Evolutionary conservation across 148 eudicot genomes (phyloP).

Genomic region (Fagopyrum tataricum): DNA sequence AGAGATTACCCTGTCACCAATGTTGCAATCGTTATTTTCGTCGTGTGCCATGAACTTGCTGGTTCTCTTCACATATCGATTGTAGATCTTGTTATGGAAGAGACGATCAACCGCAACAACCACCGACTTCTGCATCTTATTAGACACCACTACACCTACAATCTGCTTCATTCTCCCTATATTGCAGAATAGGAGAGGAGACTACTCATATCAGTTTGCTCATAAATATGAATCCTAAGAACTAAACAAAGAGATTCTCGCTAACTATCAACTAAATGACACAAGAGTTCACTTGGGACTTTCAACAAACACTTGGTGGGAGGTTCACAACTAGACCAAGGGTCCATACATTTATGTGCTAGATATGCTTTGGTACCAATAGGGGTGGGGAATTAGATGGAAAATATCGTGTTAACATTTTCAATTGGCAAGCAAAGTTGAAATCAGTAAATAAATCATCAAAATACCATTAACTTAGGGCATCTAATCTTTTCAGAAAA

Average conservation of each 20-base stretch:
- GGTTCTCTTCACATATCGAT: constrained; percentile 39
- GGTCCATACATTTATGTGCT: too few species aligned
- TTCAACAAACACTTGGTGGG: constrained; percentile 4
- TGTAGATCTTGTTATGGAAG: constrained; percentile 30
- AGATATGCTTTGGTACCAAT: too few species aligned
- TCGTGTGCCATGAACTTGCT: constrained; percentile 54
- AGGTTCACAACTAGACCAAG: background rate
- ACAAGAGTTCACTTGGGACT: background rate
- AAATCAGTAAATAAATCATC: too few species aligned
- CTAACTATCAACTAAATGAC: background rate
- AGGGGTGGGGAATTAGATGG: too few species aligned
- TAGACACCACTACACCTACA: constrained; percentile 42
- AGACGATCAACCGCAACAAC: constrained; percentile 47
- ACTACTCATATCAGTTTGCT: background rate
- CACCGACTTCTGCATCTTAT: constrained; percentile 52
- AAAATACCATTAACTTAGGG: too few species aligned
- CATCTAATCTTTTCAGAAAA: background rate
- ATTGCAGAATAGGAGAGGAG: background rate
- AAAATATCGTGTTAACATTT: too few species aligned
- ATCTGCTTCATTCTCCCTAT: constrained; percentile 36
- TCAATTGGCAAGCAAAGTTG: too few species aligned
- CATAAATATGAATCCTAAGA: background rate
- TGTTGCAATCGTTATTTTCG: constrained; percentile 37
- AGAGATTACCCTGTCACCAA: constrained; percentile 38
- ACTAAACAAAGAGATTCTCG: background rate